These are phyloP conservation scores for Pichia membranifaciens DNA, from an alignment of 805 yeast genomes.

Conservation along the genomic window DNA sequence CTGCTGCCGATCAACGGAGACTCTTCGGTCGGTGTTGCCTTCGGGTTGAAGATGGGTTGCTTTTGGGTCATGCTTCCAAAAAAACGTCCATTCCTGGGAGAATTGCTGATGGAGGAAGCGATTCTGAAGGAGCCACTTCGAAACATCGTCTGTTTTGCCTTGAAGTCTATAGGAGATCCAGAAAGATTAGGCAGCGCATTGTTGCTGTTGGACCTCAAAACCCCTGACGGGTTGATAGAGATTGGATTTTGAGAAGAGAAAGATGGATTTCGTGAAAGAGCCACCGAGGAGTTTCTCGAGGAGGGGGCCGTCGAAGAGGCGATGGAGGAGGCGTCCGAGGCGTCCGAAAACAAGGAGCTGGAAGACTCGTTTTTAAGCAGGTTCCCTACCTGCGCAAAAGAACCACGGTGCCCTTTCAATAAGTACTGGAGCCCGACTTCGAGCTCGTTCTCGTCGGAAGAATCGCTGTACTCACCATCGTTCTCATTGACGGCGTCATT, in stretches of 20 bases:
- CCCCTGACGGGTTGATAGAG: slow-evolving; percentile 12
- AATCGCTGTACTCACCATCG: neutral
- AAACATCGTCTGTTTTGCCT: slow-evolving; percentile 19
- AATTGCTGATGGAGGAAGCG: slow-evolving; percentile 22
- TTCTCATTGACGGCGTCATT: neutral
- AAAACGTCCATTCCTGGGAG: slow-evolving; percentile 20
- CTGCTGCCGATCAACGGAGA: neutral
- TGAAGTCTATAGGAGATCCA: slow-evolving; percentile 24
- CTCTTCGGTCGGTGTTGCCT: slow-evolving; percentile 4
- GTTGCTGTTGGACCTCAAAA: slow-evolving; percentile 6
- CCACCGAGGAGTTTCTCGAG: slow-evolving; percentile 17
- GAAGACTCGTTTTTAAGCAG: slow-evolving; percentile 21
- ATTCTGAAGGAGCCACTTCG: slow-evolving; percentile 23
- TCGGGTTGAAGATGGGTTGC: neutral
- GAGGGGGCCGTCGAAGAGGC: slow-evolving; percentile 14
- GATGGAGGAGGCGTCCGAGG: slow-evolving; percentile 24
- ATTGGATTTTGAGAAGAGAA: slow-evolving; percentile 6
- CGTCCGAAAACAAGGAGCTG: slow-evolving; percentile 28
- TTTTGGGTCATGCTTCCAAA: slow-evolving; percentile 12
- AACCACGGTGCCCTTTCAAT: slow-evolving; percentile 32
- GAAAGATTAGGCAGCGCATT: neutral
- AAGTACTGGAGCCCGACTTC: slow-evolving; percentile 24
- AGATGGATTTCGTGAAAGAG: slow-evolving; percentile 16
- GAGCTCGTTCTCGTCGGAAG: slow-evolving; percentile 12
- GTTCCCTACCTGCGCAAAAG: slow-evolving; percentile 30